Evolutionary conservation across 2,329 filamentous ascomycete species (phyloP), one percentile per base, ranked within the genome.

Genomic region (Blastomyces parvus): DNA sequence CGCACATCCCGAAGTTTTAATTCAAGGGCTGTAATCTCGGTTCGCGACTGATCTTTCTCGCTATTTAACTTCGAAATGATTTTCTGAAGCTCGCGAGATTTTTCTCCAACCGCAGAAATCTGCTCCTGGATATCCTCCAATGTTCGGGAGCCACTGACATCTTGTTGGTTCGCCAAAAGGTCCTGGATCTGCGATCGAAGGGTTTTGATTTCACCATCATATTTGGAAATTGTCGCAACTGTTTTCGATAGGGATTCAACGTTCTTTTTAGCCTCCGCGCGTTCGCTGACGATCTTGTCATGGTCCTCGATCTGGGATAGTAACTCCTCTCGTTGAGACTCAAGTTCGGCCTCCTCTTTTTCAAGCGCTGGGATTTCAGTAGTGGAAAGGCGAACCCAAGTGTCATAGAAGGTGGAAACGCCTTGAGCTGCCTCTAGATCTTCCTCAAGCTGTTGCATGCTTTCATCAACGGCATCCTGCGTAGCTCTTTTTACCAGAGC

Each of bases 71-170:
- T 89, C 7, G 82, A 76, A 14, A 93, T 81, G 53, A 80, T 83
- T 52, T 80, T 80, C 71, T 89, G 91, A 36, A 86, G 77, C 27
- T 78, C 77, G 62, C 87, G 84, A 67, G 86, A 82, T 71, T 89
- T 85, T 65, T 91, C 89, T 25, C 83, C 83, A 63, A 87, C 82
- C 22, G 79, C 77, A 58, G 85, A 85, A 65, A 91, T 84, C 58
- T 91, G 84, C 61, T 89, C 86, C 69, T 94, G 89, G 61, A 97
- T 91, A 67, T 94, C 89, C 62, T 96, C 89, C 7, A 91, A 83
- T 38, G 89, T 89, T 66, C 90, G 85, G 17, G 84, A 83, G 11
- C 82, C 74, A 14, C 84, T 83, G 33, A 82, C 81, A 17, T 87
- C 84, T 70, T 88, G 86, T 71, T 97, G 89, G 68, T 91, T 91